These are phyloP conservation scores for Pythium chondricola DNA, from an alignment of 352 stramenopile species.

Conservation along the genomic window DNA sequence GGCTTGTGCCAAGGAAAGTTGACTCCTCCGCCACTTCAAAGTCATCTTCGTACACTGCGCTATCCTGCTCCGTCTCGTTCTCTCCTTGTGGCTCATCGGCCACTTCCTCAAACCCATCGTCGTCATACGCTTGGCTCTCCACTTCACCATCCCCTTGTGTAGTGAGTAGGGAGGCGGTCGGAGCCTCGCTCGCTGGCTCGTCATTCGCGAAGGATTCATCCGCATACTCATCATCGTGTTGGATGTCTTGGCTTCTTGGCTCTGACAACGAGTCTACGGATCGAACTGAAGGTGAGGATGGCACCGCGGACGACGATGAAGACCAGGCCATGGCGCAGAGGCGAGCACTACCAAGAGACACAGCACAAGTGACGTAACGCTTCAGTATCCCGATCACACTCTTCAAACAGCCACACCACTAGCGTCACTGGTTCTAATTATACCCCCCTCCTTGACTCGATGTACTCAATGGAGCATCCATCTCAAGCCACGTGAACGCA, in stretches of 20 bases:
- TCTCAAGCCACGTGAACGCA: neutral
- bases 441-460: too few species aligned
- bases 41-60: neutral
- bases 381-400: too few species aligned
- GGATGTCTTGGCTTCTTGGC: neutral
- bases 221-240: neutral
- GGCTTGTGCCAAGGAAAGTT: neutral
- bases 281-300: neutral
- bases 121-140: neutral
- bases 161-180: neutral
- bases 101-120: slow-evolving; percentile 12
- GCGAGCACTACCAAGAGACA: too few species aligned
- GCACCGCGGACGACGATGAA: too few species aligned
- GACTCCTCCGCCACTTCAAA: slow-evolving; percentile 2
- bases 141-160: neutral
- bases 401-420: too few species aligned
- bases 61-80: neutral
- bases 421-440: too few species aligned
- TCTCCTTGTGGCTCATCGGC: neutral
- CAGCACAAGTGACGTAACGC: too few species aligned
- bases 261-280: neutral
- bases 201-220: neutral
- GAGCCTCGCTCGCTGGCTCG: neutral
- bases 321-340: too few species aligned
- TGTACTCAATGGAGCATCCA: too few species aligned